Base-by-base conservation (phyloP, 1,139 yeast genomes). In the Debaryomycetaceae sp. region DNA sequence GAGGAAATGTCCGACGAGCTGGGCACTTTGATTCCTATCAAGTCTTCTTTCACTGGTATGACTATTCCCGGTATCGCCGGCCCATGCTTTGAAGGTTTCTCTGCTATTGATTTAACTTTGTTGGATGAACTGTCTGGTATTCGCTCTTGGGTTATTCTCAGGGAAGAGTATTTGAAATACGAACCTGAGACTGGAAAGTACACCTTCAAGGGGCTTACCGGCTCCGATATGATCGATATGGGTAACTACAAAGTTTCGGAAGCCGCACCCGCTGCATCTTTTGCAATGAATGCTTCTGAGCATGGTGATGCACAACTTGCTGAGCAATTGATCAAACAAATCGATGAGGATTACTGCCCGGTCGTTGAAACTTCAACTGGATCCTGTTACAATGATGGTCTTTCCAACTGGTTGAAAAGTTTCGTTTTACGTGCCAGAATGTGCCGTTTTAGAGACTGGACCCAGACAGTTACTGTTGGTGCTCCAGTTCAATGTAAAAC, bases 21-120 rank as follows among this genome's bases (percentile, higher is more conserved):
- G 34, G 45, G 45, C 22, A 40, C 45, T 36, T 38, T 43, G 22
- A 17, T 43, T 23, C 45, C 45, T 27, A 43, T 43, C 34, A 43
- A 43, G 34, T 43, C 45, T 41, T 31, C 45, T 27, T 41, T 43
- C 37, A 43, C 45, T 20, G 45, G 45, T 41, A 34, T 43, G 33
- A 41, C 45, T 9, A 43, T 43, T 34, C 45, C 45, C 6, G 45
- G 45, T 11, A 36, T 41, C 36, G 37, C 39, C 14, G 45, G 45
- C 11, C 45, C 45, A n/a, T 33, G 31, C 30, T 37, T 37, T n/a
- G 45, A 43, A 31, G 34, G 40, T 36, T 33, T 43, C 6, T 36
- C 41, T 40, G 45, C 45, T 24, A 35, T 43, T 9, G 45, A 43
- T 33, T 36, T 36, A 5, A 36, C 45, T 30, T 43, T 43, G 7